Evolutionary conservation across 1,139 yeast species (phyloP).

Genomic region (Kodamaea ohmeri): DNA sequence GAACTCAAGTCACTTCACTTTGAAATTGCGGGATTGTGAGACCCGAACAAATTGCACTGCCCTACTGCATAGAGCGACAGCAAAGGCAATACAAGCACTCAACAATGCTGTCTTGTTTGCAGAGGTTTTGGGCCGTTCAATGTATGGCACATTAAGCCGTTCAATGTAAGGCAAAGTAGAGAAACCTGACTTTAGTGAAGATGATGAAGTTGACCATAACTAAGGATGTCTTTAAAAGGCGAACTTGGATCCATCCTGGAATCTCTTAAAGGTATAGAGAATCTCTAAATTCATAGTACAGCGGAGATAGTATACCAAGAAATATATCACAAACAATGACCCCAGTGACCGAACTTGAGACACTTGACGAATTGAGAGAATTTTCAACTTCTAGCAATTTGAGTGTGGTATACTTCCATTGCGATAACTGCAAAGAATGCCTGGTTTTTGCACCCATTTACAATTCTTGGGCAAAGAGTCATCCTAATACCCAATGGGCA

Average conservation of each 20-base stretch:
- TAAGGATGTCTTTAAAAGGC: too few relatives aligned
- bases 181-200: neutral
- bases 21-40: too few relatives aligned
- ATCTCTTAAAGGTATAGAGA: too few relatives aligned
- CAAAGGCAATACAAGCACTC: neutral
- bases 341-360: neutral
- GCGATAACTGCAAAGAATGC: slow-evolving; percentile 1
- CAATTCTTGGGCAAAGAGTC: slow-evolving; percentile 1
- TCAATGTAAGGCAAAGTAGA: neutral
- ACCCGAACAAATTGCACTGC: too few relatives aligned
- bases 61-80: neutral
- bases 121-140: slow-evolving; percentile 3
- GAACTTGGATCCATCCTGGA: too few relatives aligned
- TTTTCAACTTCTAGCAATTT: neutral
- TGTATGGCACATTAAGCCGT: slow-evolving; percentile 2
- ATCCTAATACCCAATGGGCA: neutral
- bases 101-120: neutral
- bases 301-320: too few relatives aligned
- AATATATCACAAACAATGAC: neutral
- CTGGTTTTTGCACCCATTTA: slow-evolving; percentile 1
- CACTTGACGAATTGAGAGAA: slow-evolving; percentile 1
- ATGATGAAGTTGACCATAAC: neutral
- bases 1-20: too few relatives aligned
- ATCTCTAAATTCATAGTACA: too few relatives aligned
- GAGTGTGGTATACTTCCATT: slow-evolving; percentile 2